phyloP scores from a whole-genome alignment of 2,329 filamentous ascomycete genomes.

The Zymoseptoria crescenta region DNA sequence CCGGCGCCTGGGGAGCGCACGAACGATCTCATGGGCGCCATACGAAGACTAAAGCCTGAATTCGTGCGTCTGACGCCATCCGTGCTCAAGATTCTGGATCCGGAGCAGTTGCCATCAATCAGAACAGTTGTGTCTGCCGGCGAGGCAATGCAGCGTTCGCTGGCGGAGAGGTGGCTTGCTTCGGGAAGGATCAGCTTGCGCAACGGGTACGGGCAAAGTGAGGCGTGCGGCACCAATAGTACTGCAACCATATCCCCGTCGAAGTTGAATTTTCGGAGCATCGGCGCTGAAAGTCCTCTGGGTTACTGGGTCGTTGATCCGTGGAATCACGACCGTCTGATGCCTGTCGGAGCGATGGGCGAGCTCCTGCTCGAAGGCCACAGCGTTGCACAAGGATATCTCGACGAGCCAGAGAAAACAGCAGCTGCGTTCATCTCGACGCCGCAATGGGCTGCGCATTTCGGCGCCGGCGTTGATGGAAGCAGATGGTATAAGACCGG shows the following conservation, averaged over 20 bases:
- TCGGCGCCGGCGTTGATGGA: background rate
- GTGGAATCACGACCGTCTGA: conserved; percentile 20
- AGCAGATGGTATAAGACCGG: conserved; percentile 8
- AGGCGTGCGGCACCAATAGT: background rate
- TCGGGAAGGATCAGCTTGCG: background rate
- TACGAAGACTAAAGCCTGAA: background rate
- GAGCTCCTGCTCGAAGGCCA: conserved; percentile 41
- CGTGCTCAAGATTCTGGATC: conserved; percentile 41
- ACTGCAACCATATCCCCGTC: background rate
- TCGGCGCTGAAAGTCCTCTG: background rate
- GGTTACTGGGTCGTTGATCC: conserved; percentile 26
- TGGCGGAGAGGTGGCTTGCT: background rate
- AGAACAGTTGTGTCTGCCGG: background rate
- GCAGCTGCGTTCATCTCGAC: conserved; percentile 23
- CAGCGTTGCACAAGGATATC: conserved; percentile 37
- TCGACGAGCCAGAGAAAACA: conserved; percentile 25
- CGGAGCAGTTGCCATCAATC: conserved; percentile 33
- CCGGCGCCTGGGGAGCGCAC: conserved; percentile 30
- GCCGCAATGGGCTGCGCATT: background rate
- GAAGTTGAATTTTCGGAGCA: background rate
- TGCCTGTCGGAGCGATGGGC: conserved; percentile 36
- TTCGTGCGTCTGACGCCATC: conserved; percentile 50
- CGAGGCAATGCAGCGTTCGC: background rate
- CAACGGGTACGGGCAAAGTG: background rate
- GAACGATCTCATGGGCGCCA: conserved; percentile 43